Percentiles rank a stretch among this genome's conserved stretches.
These are phyloP conservation scores for Acanthochlamys bracteata DNA, from an alignment of 106 monocot genomes.

Conservation along the genomic window DNA sequence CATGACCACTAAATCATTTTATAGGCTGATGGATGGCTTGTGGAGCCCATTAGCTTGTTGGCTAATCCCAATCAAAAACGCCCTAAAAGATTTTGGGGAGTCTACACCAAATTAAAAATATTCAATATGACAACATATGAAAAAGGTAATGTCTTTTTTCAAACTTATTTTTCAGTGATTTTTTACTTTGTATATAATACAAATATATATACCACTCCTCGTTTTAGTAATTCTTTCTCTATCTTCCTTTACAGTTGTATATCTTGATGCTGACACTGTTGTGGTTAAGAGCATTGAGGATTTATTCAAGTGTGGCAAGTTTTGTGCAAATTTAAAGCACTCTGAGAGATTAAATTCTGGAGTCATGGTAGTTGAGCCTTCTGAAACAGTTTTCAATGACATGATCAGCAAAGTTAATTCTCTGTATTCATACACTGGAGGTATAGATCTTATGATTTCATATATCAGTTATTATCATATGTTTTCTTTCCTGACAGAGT, in stretches of 20 bases:
- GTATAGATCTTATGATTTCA: slow-evolving; percentile 20
- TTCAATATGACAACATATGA: slow-evolving; percentile 87
- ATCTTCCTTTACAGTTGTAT: slow-evolving; percentile 59
- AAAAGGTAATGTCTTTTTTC: slow-evolving; percentile 53
- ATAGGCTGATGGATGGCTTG: slow-evolving; percentile 98
- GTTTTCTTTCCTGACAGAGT: too few species aligned
- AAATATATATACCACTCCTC: too few species aligned
- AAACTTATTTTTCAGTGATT: too few species aligned
- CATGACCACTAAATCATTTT: slow-evolving; percentile 8
- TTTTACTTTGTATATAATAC: neutral
- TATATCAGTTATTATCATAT: neutral
- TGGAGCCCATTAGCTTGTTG: slow-evolving; percentile 72
- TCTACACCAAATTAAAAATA: slow-evolving; percentile 96
- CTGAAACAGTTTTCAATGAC: slow-evolving; percentile 70
- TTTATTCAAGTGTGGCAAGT: slow-evolving; percentile 84
- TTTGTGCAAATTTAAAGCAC: slow-evolving; percentile 98
- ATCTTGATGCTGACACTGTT: slow-evolving; percentile 98
- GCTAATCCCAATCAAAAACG: slow-evolving; percentile 84
- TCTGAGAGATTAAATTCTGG: slow-evolving; percentile 99
- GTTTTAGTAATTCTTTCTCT: neutral
- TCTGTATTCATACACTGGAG: slow-evolving; percentile 94
- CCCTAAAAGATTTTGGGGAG: slow-evolving; percentile 99
- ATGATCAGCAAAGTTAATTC: slow-evolving; percentile 86
- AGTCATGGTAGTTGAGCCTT: slow-evolving; percentile 98
- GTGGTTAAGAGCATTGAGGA: slow-evolving; percentile 93